Evolutionary conservation across 1,284 basidiomycete species (phyloP).

Genomic region (Pseudozyma sp.): DNA sequence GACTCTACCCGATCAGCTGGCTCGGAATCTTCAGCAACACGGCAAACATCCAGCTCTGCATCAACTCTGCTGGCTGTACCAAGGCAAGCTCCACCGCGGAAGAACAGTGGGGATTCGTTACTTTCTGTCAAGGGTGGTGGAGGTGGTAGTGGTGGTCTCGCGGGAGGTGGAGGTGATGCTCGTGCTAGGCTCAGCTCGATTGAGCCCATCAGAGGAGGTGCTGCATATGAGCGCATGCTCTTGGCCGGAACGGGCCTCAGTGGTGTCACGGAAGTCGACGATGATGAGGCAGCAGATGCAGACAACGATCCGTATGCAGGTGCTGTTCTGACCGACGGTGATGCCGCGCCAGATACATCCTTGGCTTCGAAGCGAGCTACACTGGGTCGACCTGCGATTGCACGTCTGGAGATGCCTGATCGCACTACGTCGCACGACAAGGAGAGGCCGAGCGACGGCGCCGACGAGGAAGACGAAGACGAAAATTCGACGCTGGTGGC

Average conservation of each 20-base stretch:
- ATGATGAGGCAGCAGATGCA: conserved; percentile 47
- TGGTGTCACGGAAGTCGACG: conserved; percentile 55
- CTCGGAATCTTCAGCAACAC: conserved; percentile 7
- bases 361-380: conserved; percentile 40
- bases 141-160: conserved; percentile 23
- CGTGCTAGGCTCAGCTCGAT: conserved; percentile 61
- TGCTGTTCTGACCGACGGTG: conserved; percentile 39
- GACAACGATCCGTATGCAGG: conserved; percentile 55
- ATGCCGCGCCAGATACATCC: conserved; percentile 14
- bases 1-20: conserved; percentile 15
- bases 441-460: background rate
- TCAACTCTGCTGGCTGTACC: conserved; percentile 19
- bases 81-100: conserved; percentile 16
- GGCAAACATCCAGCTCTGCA: conserved; percentile 5
- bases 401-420: conserved; percentile 29
- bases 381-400: conserved; percentile 33
- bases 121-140: conserved; percentile 21
- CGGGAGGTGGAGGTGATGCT: conserved; percentile 46
- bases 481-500: conserved; percentile 63
- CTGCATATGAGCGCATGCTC: conserved; percentile 63
- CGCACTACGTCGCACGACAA: conserved; percentile 9
- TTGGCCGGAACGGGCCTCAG: conserved; percentile 57
- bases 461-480: conserved; percentile 50
- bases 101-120: conserved; percentile 30
- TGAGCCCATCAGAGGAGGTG: conserved; percentile 60